phyloP scores from a whole-genome alignment of 305 asterid genomes.

The Coffea humblotiana region DNA sequence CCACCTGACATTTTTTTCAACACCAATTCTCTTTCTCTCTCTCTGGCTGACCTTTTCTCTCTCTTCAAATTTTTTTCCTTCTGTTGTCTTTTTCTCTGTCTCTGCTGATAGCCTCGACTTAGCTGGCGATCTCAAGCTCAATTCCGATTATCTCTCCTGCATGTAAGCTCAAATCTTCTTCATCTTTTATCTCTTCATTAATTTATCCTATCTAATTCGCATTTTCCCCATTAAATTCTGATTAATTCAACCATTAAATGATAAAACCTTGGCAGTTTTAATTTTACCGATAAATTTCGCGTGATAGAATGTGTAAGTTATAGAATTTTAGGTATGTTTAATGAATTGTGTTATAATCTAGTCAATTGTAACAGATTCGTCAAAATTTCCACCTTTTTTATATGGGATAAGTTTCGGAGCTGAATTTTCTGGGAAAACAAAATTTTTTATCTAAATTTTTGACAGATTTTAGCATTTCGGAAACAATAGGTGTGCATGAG shows the following conservation, averaged over 20 bases:
- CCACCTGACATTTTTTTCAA: conserved; percentile 2
- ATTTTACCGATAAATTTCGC: not conserved
- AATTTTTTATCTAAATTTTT: not conserved
- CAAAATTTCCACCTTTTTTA: not conserved
- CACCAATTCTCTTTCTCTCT: not conserved
- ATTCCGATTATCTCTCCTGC: not conserved
- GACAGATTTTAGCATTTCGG: not conserved
- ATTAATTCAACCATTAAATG: not conserved
- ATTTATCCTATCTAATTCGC: not conserved
- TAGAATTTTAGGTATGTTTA: not conserved
- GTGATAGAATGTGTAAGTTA: not conserved
- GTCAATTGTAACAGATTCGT: conserved; percentile 9
- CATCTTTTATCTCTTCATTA: not conserved
- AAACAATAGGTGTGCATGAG: not conserved
- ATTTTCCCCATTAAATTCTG: not conserved
- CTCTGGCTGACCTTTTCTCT: conserved; percentile 14
- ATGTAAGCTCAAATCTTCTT: conserved; percentile 5
- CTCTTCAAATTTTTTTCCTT: not conserved
- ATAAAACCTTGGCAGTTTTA: not conserved
- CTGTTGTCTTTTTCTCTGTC: not conserved
- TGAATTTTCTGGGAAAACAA: not conserved
- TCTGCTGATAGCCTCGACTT: not conserved
- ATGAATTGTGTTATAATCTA: not conserved
- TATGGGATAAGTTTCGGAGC: not conserved
- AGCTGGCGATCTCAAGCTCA: conserved; percentile 16